phyloP scores from a whole-genome alignment of 2,329 filamentous ascomycete genomes.

The Xylariaceae sp. region DNA sequence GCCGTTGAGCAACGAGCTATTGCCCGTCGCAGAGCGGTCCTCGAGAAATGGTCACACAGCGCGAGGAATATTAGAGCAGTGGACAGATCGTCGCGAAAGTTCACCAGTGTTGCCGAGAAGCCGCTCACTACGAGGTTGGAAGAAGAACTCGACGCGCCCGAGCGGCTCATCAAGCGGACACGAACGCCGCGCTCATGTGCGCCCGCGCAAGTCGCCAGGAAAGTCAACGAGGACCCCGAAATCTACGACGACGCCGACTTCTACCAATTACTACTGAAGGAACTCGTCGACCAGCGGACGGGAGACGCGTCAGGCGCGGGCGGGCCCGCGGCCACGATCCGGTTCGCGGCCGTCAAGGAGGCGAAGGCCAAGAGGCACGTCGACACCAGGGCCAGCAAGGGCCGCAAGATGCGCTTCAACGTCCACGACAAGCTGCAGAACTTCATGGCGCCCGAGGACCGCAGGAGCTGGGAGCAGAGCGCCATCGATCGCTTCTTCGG shows the following conservation, averaged over 20 bases:
- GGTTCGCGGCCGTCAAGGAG: slow-evolving; percentile 71
- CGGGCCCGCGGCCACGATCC: slow-evolving; percentile 54
- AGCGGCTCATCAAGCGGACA: slow-evolving; percentile 71
- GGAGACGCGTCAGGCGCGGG: slow-evolving; percentile 59
- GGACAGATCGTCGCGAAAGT: slow-evolving; percentile 55
- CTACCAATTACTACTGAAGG: slow-evolving; percentile 90
- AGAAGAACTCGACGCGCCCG: slow-evolving; percentile 66
- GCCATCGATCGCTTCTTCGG: slow-evolving; percentile 80
- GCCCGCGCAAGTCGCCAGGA: slow-evolving; percentile 64
- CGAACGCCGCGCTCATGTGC: slow-evolving; percentile 76
- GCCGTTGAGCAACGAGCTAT: slow-evolving; percentile 62
- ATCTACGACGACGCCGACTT: slow-evolving; percentile 96
- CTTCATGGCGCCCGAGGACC: slow-evolving; percentile 93
- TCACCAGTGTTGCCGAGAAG: slow-evolving; percentile 55
- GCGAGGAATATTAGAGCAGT: slow-evolving; percentile 64
- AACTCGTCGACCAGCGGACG: slow-evolving; percentile 87
- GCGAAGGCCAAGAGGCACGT: slow-evolving; percentile 81
- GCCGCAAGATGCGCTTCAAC: slow-evolving; percentile 89
- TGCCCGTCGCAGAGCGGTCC: slow-evolving; percentile 66
- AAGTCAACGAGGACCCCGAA: slow-evolving; percentile 58
- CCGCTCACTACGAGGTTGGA: slow-evolving; percentile 69
- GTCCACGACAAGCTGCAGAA: slow-evolving; percentile 98
- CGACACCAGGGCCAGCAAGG: slow-evolving; percentile 94
- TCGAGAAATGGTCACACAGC: slow-evolving; percentile 91
- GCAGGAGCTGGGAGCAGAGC: slow-evolving; percentile 75